These are phyloP conservation scores for Fusarium illudens DNA, from an alignment of 2,329 filamentous ascomycete species.

Conservation along the genomic window DNA sequence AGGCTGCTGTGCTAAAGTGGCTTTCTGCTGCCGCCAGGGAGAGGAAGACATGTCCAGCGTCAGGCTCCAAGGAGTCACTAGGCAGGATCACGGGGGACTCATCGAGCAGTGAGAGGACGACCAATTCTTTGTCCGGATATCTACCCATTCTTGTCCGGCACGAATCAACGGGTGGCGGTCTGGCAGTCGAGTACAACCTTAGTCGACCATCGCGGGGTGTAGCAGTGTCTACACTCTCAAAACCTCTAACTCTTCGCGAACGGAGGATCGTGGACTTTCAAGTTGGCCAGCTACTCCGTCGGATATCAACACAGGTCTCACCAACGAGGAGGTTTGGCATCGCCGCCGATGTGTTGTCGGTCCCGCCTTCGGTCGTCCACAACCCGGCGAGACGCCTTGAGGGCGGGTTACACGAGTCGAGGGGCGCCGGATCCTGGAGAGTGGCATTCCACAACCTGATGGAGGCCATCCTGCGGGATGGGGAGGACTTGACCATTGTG, in stretches of 20 bases:
- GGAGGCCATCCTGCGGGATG: constrained; percentile 65
- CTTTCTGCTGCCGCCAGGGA: constrained; percentile 43
- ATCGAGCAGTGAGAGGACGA: not conserved
- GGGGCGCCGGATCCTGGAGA: constrained; percentile 57
- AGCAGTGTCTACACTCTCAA: constrained; percentile 49
- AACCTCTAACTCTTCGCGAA: constrained; percentile 47
- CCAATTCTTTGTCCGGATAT: constrained; percentile 41
- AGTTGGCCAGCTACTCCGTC: constrained; percentile 55
- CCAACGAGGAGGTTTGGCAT: constrained; percentile 59
- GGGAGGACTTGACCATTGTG: constrained; percentile 66
- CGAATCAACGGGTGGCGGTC: constrained; percentile 41
- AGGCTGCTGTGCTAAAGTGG: constrained; percentile 57
- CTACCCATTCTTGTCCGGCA: constrained; percentile 54
- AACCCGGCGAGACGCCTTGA: constrained; percentile 31
- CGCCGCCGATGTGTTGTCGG: constrained; percentile 40
- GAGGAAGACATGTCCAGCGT: constrained; percentile 11
- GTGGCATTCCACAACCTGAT: constrained; percentile 65
- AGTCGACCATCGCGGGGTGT: constrained; percentile 50
- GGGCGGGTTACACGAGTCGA: constrained; percentile 36
- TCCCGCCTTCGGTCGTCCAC: constrained; percentile 27
- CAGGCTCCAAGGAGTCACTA: constrained; percentile 3
- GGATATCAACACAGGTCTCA: constrained; percentile 54
- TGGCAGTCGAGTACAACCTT: constrained; percentile 54
- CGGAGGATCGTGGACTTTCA: constrained; percentile 55
- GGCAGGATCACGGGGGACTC: not conserved